phyloP scores from a whole-genome alignment of 306 rosid species.

The Vachellia pachyceras region DNA sequence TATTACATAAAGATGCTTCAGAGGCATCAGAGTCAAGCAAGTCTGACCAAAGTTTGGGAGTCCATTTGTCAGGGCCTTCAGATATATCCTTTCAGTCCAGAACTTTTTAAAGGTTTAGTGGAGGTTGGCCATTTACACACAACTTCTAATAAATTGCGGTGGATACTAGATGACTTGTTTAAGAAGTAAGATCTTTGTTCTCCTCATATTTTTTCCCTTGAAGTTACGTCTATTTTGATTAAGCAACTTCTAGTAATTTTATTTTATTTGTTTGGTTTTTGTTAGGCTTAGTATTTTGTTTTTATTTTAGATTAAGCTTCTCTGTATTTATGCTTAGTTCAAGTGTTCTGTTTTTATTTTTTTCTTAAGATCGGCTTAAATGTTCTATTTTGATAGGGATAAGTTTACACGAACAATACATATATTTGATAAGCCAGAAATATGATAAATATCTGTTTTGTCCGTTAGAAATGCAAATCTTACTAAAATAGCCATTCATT shows the following conservation, averaged over 20 bases:
- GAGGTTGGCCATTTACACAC: constrained; percentile 75
- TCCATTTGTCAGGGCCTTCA: constrained; percentile 78
- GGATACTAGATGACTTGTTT: constrained; percentile 73
- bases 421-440: not conserved
- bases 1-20: constrained; percentile 79
- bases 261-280: not conserved
- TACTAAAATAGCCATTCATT: constrained; percentile 27
- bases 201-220: not conserved
- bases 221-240: not conserved
- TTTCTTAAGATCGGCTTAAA: not conserved
- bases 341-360: not conserved
- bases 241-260: not conserved
- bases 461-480: not conserved
- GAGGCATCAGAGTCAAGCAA: constrained; percentile 60
- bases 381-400: not conserved
- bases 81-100: constrained; percentile 78
- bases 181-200: constrained; percentile 65
- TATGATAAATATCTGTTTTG: not conserved
- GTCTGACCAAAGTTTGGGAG: constrained; percentile 77
- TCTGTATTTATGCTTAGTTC: not conserved
- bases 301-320: not conserved
- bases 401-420: not conserved
- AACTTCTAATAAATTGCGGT: constrained; percentile 77
- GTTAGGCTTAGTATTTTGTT: not conserved
- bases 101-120: constrained; percentile 68